A percentile compares a stretch with the other conserved stretches of the same genome.
Evolutionary conservation across 352 stramenopile species (phyloP).

Genomic region (Phytophthora fragariaefolia): DNA sequence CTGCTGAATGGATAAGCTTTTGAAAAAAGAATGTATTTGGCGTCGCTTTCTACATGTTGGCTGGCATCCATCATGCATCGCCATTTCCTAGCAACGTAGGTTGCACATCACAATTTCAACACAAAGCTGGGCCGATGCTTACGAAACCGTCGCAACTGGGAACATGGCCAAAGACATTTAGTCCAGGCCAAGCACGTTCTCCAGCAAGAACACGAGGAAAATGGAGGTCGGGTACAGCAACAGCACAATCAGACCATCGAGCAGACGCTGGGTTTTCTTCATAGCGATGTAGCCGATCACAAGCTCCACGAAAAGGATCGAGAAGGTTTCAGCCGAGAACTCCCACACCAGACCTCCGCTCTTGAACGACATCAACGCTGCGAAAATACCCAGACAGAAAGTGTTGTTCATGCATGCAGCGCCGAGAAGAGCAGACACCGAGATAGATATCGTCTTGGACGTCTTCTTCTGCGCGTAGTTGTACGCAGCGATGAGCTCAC

Average conservation of each 20-base stretch:
- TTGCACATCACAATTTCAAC: constrained; percentile 30
- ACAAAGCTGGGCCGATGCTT: constrained; percentile 18
- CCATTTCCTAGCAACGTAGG: too few species aligned
- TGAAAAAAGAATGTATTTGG: too few species aligned
- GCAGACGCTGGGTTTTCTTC: constrained; percentile 89
- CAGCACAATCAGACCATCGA: constrained; percentile 85
- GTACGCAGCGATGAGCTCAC: constrained; percentile 97
- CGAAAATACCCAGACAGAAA: constrained; percentile 98
- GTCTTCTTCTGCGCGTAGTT: constrained; percentile 99
- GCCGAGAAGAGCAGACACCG: constrained; percentile 93
- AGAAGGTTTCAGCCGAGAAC: constrained; percentile 97
- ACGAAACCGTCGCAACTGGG: constrained; percentile 1
- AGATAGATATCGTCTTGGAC: constrained; percentile 97
- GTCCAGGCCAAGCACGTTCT: constrained; percentile 92
- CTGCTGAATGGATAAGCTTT: too few species aligned
- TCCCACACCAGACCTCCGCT: constrained; percentile 94
- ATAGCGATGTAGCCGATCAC: constrained; percentile 85
- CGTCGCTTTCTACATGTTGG: too few species aligned
- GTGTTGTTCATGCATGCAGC: constrained; percentile 99
- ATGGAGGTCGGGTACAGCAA: constrained; percentile 95
- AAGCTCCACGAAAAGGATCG: constrained; percentile 97
- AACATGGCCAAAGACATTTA: constrained; percentile 49
- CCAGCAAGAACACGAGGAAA: constrained; percentile 91
- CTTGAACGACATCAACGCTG: constrained; percentile 96
- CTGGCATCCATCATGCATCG: too few species aligned